Evolutionary conservation across 352 stramenopile genomes (phyloP), one percentile per base, ranked within the genome.

Genomic region (Globisporangium nunn): DNA sequence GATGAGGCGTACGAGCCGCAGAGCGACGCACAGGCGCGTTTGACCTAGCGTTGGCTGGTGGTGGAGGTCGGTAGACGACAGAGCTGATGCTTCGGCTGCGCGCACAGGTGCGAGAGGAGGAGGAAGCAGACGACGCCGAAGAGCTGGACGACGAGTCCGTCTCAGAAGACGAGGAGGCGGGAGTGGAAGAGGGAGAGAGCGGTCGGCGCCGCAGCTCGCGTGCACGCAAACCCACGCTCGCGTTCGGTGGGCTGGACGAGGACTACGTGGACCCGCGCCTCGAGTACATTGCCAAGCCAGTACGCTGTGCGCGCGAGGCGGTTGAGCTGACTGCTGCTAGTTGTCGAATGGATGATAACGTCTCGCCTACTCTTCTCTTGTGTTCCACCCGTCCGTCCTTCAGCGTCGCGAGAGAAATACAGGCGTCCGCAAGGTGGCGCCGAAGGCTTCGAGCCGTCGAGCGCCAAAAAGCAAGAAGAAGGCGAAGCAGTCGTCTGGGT

Each of bases 91-190:
- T 28, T 15, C 41, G 6, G 6, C 40, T 46, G 31, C 41, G 31
- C 41, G 17, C n/a, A 6, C 33, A 62, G 59, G 52, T 62, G 59
- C 23, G 43, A 8, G 62, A 75, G 5, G 66, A 74, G 43, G 65
- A 61, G 31, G 63, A 71, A 44, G 61, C 54, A 4, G 64, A 71
- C 15, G 78, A 79, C 15, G 45, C 44, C 6, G 72, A 78, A 28
- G 39, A 66, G 8, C 48, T 58, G 12, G 40, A 47, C 17, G 51
- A 45, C 11, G 51, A 45, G 3, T 54, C 41, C 3, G 37, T 33
- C 15, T 59, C 52, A 5, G 41, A 41, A 15, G 54, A 29, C 4
- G 57, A 58, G n/a, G 23, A 23, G 23, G 23, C 23, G 23, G 23
- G 23, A 23, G 23, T 23, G 23, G 23, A 23, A 23, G 41, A 33